Evolutionary conservation across 352 stramenopile species (phyloP), one percentile per base, ranked within the genome.

Genomic region (Phytophthora colocasiae): DNA sequence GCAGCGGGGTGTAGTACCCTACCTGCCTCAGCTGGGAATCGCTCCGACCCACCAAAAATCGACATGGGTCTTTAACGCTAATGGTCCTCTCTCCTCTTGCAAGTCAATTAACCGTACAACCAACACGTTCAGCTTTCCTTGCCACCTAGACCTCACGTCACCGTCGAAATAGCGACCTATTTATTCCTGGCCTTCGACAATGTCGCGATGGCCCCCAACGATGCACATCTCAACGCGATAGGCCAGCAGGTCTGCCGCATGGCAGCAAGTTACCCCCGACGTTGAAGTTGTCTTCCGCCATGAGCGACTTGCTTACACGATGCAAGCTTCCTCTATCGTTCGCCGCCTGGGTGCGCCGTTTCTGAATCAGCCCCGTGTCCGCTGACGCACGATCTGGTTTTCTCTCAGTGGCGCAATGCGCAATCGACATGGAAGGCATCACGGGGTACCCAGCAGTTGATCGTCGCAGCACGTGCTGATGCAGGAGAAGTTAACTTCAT

Each of bases 41-140:
- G 78, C 57, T 91, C 84, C 3, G 86, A 93, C 56, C 82, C 77
- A 12, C 83, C 84, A 64, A 95, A 95, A 66, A 95, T 93, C 47
- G 84, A 89, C 83, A 91, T 91, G 46, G n/a, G 32, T 27, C 10
- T 17, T 49, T 45, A 40, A 24, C 48, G 9, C 14, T 57, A 57
- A 44, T 57, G 38, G 17, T 10, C 15, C 27, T 10, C 10, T 31
- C 31, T 34, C 31, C 8, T 34, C 31, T 34, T 34, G 8, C 31
- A 34, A 11, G 7, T 31, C 8, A 9, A 9, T 11, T 45, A 24
- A 4, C 39, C 39, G 4, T 19, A 5, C 40, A 43, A 2, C 36
- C 10, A 14, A 46, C 31, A 43, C 57, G 11, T 17, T 6, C 34
- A 58, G 9, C 40, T 43, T n/a, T 48, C 50, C 22, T 40, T 24